Evolutionary conservation across 352 stramenopile species (phyloP).

Genomic region (Peronosclerospora sorghi): DNA sequence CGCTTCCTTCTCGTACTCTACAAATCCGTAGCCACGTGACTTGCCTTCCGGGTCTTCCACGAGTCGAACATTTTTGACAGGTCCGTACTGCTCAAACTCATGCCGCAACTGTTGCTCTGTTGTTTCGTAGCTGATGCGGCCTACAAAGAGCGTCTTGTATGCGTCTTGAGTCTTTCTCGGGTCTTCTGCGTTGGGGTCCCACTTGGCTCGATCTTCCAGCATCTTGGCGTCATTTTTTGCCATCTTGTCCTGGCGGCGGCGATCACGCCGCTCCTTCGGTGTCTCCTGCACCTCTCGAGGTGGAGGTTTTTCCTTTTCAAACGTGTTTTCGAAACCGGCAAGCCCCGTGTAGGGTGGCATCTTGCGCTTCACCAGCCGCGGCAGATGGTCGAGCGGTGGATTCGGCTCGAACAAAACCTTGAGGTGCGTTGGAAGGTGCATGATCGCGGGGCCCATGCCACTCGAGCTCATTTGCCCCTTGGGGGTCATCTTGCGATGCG

Average conservation of each 20-base stretch:
- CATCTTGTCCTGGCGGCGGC: conserved; percentile 46
- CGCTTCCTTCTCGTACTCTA: conserved; percentile 97
- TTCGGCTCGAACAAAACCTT: conserved; percentile 80
- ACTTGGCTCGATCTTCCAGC: conserved; percentile 46
- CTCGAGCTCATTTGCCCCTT: conserved; percentile 85
- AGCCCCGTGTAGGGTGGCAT: conserved; percentile 74
- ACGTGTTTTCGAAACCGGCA: conserved; percentile 28
- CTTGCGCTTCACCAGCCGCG: conserved; percentile 74
- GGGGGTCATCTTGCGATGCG: conserved; percentile 81
- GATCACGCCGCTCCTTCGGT: conserved; percentile 63
- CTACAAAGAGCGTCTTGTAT: conserved; percentile 98
- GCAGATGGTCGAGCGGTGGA: conserved; percentile 53
- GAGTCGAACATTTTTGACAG: conserved; percentile 83
- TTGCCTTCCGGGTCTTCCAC: conserved; percentile 86
- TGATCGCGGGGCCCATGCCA: conserved; percentile 77
- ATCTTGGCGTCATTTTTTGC: conserved; percentile 53
- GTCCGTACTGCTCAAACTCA: conserved; percentile 93
- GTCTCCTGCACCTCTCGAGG: conserved; percentile 55
- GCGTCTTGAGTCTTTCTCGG: conserved; percentile 78
- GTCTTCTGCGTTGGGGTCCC: conserved; percentile 54
- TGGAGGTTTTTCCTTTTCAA: conserved; percentile 52
- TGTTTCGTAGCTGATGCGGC: conserved; percentile 95
- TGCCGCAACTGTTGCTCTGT: conserved; percentile 95
- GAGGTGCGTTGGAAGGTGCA: conserved; percentile 64
- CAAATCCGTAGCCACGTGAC: conserved; percentile 92